Base-by-base conservation (phyloP, 441 rosid genomes). In the Populus tomentosa region DNA sequence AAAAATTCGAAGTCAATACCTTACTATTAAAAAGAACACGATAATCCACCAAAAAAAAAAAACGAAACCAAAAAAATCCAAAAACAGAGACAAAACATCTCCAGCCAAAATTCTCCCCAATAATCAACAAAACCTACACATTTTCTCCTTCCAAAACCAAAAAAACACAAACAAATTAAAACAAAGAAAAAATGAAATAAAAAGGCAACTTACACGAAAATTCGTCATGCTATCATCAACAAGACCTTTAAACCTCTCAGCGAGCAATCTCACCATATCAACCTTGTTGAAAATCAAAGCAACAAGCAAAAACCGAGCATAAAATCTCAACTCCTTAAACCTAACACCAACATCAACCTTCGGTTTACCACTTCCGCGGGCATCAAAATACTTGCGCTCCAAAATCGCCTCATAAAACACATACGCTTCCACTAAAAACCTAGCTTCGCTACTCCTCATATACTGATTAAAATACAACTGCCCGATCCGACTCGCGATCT, bases 401-500 rank as follows among this genome's bases (percentile, higher is more conserved):
- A 95, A 66, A 80, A 95, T 94, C 20, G 99, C 99, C 56, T 95
- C 97, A 73, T 95, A 95, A 77, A 95, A 95, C 35, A 95, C 91
- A 75, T 89, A 92, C 14, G 98, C 89, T 80, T 94, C 99, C 1
- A 92, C 85, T 59, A 95, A 85, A 35, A 94, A 95, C 84, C 95
- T 82, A 63, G 89, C 87, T 78, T 95, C 94, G 84, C 97, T 92
- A 1, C 92, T 91, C 83, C 99, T 89, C 98, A 87, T 91, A 81
- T 94, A 95, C 88, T 94, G 99, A 77, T 86, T 88, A 79, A 87
- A 95, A 84, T 95, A 95, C 61, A 95, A 90, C 91, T 95, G 98
- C 50, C 98, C 98, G 89, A 95, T 95, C 84, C 99, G 95, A 86
- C 98, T 87, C 5, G 99, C 98, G 89, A 95, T 92, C 92, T 95